Evolutionary conservation across 2,329 filamentous ascomycete genomes (phyloP), one percentile per base, ranked within the genome.

Genomic region (Calonectria pseudoreteaudii): DNA sequence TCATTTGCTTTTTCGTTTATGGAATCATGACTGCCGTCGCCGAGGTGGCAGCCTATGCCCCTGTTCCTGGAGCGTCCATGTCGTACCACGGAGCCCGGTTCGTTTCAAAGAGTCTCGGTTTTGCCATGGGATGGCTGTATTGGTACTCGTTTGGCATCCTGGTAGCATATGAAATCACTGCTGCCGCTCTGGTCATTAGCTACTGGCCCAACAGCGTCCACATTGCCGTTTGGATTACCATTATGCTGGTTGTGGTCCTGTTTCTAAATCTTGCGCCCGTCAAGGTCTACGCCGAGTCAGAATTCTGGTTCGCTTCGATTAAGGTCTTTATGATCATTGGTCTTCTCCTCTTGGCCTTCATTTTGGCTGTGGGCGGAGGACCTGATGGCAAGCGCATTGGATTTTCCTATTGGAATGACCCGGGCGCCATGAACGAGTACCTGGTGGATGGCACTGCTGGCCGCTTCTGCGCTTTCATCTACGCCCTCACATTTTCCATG

Each of bases 331-430:
- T 71, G 68, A 74, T 74, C 13, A 64, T 74, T 38, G 68, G 72
- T 1, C 47, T 74, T 4, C 64, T 74, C 8, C 38, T 74, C 5
- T 23, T 73, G 44, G 56, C 68, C 13, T 65, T 74, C 8, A 71
- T 74, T n/a, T 30, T 71, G 30, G 49, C 49, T 2, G 66, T 72
- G 5, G 94, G 94, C 14, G 94, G 93, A 20, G 95, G 95, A 76
- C 94, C 94, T 0, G 83, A 91, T 0, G 87, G 90, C 49, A 92
- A 94, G 78, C 86, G 90, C 1, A 93, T 93, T 77, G 93, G 93
- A 1, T 95, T 95, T 81, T 87, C 77, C 2, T 90, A 89, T 82
- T 92, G 90, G 90, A 85, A 88, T 7, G 83, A 90, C 2, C 93
- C 93, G 0, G 93, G 93, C 4, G 87, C 93, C 0, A 94, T 95